Evolutionary conservation across 345 rosid species (phyloP).

Genomic region (Triadica sebifera): DNA sequence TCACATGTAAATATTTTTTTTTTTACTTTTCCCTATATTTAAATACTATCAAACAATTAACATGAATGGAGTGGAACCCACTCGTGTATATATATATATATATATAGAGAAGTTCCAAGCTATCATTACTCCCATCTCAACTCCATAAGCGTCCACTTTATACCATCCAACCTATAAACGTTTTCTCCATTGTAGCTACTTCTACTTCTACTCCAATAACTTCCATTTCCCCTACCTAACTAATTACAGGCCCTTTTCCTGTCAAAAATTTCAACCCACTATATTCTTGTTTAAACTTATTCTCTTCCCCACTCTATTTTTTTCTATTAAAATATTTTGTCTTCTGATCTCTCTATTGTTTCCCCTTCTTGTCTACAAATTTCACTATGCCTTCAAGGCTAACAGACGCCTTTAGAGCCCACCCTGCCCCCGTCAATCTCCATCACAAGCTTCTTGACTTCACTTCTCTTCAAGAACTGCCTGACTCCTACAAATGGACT

Average conservation of each 20-base stretch:
- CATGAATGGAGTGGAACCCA: background rate
- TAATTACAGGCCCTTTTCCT: no score
- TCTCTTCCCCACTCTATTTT: no score
- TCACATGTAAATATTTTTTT: no score
- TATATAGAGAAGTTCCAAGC: background rate
- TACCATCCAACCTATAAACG: background rate
- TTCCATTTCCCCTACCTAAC: no score
- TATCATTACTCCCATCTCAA: background rate
- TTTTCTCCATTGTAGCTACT: background rate
- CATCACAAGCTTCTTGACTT: constrained; percentile 57
- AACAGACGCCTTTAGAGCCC: constrained; percentile 48
- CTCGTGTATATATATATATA: background rate
- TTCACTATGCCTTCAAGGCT: constrained; percentile 56
- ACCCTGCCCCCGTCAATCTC: constrained; percentile 57
- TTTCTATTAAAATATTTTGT: no score
- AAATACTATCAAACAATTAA: no score
- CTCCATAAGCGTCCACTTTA: background rate
- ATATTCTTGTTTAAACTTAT: no score
- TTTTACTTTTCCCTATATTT: no score
- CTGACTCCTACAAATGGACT: constrained; percentile 77
- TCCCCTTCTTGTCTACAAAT: background rate
- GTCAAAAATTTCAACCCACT: no score
- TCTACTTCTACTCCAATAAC: background rate
- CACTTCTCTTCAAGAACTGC: constrained; percentile 55
- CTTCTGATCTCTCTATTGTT: background rate